Base-by-base conservation (phyloP, 306 rosid species). In the Urtica urens region DNA sequence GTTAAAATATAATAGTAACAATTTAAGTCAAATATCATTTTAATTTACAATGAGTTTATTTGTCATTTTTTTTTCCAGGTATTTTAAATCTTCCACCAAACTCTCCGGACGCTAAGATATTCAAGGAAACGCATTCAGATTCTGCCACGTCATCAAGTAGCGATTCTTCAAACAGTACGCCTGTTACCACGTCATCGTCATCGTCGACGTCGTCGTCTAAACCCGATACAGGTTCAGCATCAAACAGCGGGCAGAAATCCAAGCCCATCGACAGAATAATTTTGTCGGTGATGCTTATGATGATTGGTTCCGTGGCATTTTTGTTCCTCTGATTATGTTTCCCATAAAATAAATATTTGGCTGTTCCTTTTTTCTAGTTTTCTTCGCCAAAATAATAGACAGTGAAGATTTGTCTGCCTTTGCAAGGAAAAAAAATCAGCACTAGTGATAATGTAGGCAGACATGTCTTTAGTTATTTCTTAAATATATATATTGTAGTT, bases 81-180 rank as follows among this genome's bases (percentile, higher is more conserved):
- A 39, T 52, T 1, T 35, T 53, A 15, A 52, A 62, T n/a, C 58
- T 54, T 16, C 55, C 49, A 25, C 42, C 68, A 37, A 46, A 46
- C 38, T 54, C 49, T 23, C 43, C 31, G 10, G 45, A 41, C 13
- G 51, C 66, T 13, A 61, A 51, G 23, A 30, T 61, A 2, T 51
- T 61, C 30, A 31, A 40, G 14, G 66, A 29, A 30, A 45, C 52
- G 18, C 10, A 23, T 22, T n/a, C 66, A 38, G 39, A 60, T 49
- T 49, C 42, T 44, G 27, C 57, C 11, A 22, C 56, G 9, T 31
- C 62, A 17, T 31, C 53, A 14, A 9, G 37, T n/a, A 38, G n/a
- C 25, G 30, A 47, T 11, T 19, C 66, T n/a, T 37, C 51, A 51
- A 23, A 23, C 20, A 51, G 53, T 15, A 28, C 66, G 2, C 14